Conservation (phyloP, 192 early-diverging fungal genomes). For the Haplosporangium gracile region DNA sequence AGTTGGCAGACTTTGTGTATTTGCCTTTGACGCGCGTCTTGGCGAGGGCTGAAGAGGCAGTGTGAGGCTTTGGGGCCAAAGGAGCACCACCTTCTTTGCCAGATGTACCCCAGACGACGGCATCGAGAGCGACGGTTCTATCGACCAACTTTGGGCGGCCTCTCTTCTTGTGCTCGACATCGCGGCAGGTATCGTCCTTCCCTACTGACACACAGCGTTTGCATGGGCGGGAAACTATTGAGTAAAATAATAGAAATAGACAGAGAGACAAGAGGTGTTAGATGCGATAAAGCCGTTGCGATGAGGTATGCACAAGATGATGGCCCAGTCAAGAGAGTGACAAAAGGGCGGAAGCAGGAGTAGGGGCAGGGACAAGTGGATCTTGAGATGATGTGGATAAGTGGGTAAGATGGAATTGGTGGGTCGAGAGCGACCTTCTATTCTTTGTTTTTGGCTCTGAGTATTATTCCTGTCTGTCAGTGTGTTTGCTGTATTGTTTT, state of each 20-base stretch:
- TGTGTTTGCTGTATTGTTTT: not conserved
- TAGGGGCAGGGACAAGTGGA: not conserved
- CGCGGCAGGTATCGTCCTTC: slow-evolving; percentile 84
- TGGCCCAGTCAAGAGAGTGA: not conserved
- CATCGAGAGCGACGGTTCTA: slow-evolving; percentile 58
- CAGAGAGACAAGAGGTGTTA: not conserved
- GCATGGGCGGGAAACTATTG: slow-evolving; percentile 79
- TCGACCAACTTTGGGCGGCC: slow-evolving; percentile 85
- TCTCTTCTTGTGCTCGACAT: slow-evolving; percentile 90
- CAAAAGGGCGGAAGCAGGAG: not conserved
- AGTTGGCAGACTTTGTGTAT: slow-evolving; percentile 47
- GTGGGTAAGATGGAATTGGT: slow-evolving; percentile 2
- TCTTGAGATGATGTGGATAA: slow-evolving; percentile 6
- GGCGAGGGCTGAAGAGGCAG: slow-evolving; percentile 13
- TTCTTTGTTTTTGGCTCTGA: not conserved
- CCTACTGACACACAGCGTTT: slow-evolving; percentile 80
- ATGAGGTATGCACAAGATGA: not conserved
- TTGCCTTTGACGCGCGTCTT: slow-evolving; percentile 43
- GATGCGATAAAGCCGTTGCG: not conserved
- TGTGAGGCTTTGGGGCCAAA: slow-evolving; percentile 7
- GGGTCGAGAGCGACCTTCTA: not conserved
- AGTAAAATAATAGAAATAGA: not conserved
- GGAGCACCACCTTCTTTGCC: slow-evolving; percentile 32
- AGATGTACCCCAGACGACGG: slow-evolving; percentile 31
- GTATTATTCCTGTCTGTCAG: not conserved